Conservation (phyloP, 1,139 yeast species). For the Scheffersomyces insectosa region DNA sequence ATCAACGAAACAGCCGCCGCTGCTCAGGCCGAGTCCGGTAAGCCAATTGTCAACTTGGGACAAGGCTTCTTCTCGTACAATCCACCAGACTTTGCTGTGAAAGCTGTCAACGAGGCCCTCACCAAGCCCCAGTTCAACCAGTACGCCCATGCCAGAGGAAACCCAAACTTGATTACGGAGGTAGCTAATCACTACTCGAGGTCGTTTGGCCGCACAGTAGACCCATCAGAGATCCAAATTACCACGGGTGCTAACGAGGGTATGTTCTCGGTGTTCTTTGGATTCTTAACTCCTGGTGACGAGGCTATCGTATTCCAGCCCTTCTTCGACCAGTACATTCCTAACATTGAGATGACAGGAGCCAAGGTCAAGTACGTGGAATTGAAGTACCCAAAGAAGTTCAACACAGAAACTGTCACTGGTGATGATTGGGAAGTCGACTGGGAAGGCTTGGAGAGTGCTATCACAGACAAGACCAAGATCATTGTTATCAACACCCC, state of each 20-base stretch:
- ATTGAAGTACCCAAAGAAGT: constrained; percentile 78
- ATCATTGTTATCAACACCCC: constrained; percentile 89
- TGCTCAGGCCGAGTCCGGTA: constrained; percentile 62
- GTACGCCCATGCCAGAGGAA: constrained; percentile 89
- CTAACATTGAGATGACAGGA: constrained; percentile 91
- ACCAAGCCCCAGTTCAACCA: constrained; percentile 77
- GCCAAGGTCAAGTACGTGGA: constrained; percentile 87
- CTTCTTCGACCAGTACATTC: constrained; percentile 92
- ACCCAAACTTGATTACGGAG: constrained; percentile 70
- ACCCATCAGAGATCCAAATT: constrained; percentile 67
- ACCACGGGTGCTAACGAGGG: constrained; percentile 99
- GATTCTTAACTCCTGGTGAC: constrained; percentile 82
- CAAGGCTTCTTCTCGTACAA: constrained; percentile 96
- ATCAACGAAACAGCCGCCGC: constrained; percentile 94
- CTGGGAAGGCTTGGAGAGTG: constrained; percentile 68
- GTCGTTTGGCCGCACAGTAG: constrained; percentile 60
- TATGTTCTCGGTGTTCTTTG: constrained; percentile 80
- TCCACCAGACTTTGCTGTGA: constrained; percentile 86
- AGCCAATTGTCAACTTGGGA: constrained; percentile 83
- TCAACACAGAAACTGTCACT: constrained; percentile 59
- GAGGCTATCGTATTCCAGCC: constrained; percentile 98
- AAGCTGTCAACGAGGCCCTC: constrained; percentile 79
- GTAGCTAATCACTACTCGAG: constrained; percentile 71
- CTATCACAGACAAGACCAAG: constrained; percentile 75
- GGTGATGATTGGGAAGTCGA: constrained; percentile 90